Percentiles rank a stretch among this genome's conserved stretches.
These are phyloP conservation scores for Blastobotrys attinorum DNA, from an alignment of 805 yeast species.

Conservation along the genomic window DNA sequence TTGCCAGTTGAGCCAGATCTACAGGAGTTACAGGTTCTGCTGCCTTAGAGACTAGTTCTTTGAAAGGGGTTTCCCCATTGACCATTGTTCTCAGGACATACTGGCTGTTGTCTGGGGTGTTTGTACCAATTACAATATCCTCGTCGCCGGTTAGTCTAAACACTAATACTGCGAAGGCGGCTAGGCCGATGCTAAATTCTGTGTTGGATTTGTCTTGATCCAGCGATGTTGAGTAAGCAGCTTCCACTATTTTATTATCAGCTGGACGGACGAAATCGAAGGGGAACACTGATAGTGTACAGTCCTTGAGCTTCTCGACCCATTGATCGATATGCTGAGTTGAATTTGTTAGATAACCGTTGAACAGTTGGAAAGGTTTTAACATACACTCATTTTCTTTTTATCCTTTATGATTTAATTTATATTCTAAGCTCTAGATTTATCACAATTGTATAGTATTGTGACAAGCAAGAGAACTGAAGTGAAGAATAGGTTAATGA, in stretches of 20 bases:
- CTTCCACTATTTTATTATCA: conserved; percentile 58
- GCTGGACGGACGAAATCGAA: conserved; percentile 78
- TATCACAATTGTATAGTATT: too few relatives aligned
- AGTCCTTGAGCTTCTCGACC: conserved; percentile 59
- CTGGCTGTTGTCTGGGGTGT: conserved; percentile 38
- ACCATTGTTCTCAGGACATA: conserved; percentile 56
- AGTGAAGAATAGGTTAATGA: too few relatives aligned
- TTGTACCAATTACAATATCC: conserved; percentile 80
- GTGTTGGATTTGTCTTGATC: conserved; percentile 22
- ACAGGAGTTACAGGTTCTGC: conserved; percentile 49
- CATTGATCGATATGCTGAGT: conserved; percentile 41
- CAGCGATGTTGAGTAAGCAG: conserved; percentile 36
- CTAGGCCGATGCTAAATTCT: conserved; percentile 46
- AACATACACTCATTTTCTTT: too few relatives aligned
- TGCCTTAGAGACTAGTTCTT: conserved; percentile 38
- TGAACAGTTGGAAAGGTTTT: not conserved
- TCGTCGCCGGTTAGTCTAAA: conserved; percentile 89
- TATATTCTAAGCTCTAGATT: too few relatives aligned
- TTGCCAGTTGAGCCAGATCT: conserved; percentile 40
- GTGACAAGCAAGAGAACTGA: too few relatives aligned
- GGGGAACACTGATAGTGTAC: conserved; percentile 83
- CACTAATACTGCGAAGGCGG: conserved; percentile 63
- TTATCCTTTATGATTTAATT: too few relatives aligned
- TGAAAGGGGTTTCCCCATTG: conserved; percentile 34
- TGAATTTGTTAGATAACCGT: not conserved